Conservation (phyloP, 2,329 filamentous ascomycete genomes). For the Xylariaceae sp. region DNA sequence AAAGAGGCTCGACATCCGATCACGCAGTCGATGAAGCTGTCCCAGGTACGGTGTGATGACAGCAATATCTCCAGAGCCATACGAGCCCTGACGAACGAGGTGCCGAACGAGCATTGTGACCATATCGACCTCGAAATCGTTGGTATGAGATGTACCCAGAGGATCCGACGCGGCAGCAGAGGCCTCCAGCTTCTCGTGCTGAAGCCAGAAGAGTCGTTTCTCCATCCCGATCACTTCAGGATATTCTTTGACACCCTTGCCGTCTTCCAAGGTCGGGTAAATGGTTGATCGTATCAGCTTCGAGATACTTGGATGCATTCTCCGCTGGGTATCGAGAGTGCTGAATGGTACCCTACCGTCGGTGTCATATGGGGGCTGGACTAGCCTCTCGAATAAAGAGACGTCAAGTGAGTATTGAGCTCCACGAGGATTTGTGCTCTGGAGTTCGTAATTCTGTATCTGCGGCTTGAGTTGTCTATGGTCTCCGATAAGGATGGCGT, state of each 20-base stretch:
- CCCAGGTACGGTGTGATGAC: constrained; percentile 61
- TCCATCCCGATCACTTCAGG: constrained; percentile 42
- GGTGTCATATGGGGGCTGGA: constrained; percentile 16
- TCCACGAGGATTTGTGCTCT: constrained; percentile 39
- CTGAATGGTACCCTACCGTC: constrained; percentile 21
- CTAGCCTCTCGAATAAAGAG: constrained; percentile 54
- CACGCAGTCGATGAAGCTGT: constrained; percentile 45
- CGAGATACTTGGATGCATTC: constrained; percentile 54
- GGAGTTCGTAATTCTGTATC: constrained; percentile 46
- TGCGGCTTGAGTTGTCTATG: constrained; percentile 55
- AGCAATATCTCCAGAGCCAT: constrained; percentile 54
- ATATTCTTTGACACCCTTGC: constrained; percentile 24
- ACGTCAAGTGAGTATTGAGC: constrained; percentile 46
- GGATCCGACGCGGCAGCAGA: constrained; percentile 11
- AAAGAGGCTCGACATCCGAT: constrained; percentile 37
- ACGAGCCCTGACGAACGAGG: constrained; percentile 55
- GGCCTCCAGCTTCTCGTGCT: constrained; percentile 35
- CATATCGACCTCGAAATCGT: constrained; percentile 57
- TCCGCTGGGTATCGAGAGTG: constrained; percentile 43
- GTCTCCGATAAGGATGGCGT: constrained; percentile 56
- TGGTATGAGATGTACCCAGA: constrained; percentile 40
- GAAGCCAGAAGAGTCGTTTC: constrained; percentile 48
- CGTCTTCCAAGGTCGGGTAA: constrained; percentile 45
- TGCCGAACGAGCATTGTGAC: constrained; percentile 54
- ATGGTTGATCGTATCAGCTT: constrained; percentile 43